Evolutionary conservation across 176 grass and related monocot species (phyloP).

Genomic region (Hordeum marinum): DNA sequence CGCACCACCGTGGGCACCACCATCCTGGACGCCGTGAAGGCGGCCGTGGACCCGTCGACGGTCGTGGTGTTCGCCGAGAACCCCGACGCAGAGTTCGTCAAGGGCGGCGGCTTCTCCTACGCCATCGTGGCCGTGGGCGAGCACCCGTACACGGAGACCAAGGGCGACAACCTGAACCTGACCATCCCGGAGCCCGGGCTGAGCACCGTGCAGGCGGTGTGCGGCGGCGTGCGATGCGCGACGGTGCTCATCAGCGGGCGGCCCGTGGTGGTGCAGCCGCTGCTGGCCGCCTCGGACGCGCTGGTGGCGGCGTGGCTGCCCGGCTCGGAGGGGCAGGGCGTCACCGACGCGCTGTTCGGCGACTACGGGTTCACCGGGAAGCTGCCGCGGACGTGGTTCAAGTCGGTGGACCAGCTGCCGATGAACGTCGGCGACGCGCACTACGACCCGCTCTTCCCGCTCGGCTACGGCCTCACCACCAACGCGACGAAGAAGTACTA

Average conservation of each 20-base stretch:
- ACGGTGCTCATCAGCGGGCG: conserved; percentile 68
- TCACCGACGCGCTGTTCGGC: conserved; percentile 76
- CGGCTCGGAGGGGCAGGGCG: conserved; percentile 66
- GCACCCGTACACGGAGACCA: conserved; percentile 71
- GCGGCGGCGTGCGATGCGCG: conserved; percentile 45
- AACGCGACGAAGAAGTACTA: conserved; percentile 26
- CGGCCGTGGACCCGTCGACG: conserved; percentile 72
- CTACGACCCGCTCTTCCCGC: conserved; percentile 78
- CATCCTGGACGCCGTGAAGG: conserved; percentile 70
- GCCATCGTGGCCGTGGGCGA: conserved; percentile 78
- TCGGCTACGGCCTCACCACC: conserved; percentile 73
- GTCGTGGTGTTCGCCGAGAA: conserved; percentile 68
- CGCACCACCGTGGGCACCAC: conserved; percentile 73
- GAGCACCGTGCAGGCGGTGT: conserved; percentile 64
- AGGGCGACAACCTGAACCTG: conserved; percentile 83
- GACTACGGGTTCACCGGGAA: conserved; percentile 79
- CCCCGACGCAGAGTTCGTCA: conserved; percentile 59
- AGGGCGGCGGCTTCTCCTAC: conserved; percentile 62
- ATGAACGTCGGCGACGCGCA: conserved; percentile 70
- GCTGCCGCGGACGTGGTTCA: conserved; percentile 89
- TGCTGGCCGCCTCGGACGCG: conserved; percentile 45
- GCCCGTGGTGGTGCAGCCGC: conserved; percentile 79
- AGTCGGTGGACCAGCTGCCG: conserved; percentile 79
- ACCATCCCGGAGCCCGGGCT: conserved; percentile 74
- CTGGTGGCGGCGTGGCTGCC: conserved; percentile 86